Evolutionary conservation across 768 basidiomycete species (phyloP), one percentile per base, ranked within the genome.

Genomic region (Flagelloscypha sp.): DNA sequence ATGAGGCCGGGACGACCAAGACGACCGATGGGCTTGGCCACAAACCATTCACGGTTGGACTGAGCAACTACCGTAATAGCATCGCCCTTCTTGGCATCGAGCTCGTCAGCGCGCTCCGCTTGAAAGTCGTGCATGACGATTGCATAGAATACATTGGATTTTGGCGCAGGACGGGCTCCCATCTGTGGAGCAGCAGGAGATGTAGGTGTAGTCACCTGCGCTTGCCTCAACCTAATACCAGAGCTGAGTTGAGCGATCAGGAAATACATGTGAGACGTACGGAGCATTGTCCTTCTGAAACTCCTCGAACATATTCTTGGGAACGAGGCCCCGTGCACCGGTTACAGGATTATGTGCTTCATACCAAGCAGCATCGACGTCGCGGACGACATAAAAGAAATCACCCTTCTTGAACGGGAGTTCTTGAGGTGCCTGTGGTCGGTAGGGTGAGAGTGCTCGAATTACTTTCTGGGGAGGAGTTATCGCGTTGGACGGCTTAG

Each of bases 11-110:
- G 95, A 36, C 93, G 83, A 20, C 95, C 94, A 13, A 99, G 74
- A 37, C 78, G 73, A 25, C 92, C 90, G 49, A 99, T 99, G 9
- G 94, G 90, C 60, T 99, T 99, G 18, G 95, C 95, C 31, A 99
- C 95, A 57, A 97, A 98, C 95, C 95, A 99, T 57, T 99, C 95
- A 45, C 90, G 88, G 53, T 98, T 99, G n/a, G 93, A 97, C 57
- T 98, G 95, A 0, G 95, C 95, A 38, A 98, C 95, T 41, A 99
- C 89, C 12, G 93, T 85, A 53, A 99, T 87, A 6, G 87, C 72
- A 50, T 99, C 95, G 23, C 93, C 94, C 1, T 81, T 75, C 50
- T 84, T 90, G 2, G 94, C 94, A 42, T 94, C 93, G 30, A 99
- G 77, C 52, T 99, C 95, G 54, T 99, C 95, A 4, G 87, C 74